Evolutionary conservation across 2,329 filamentous ascomycete genomes (phyloP), one percentile per base, ranked within the genome.

Genomic region (Alternaria infectoria): DNA sequence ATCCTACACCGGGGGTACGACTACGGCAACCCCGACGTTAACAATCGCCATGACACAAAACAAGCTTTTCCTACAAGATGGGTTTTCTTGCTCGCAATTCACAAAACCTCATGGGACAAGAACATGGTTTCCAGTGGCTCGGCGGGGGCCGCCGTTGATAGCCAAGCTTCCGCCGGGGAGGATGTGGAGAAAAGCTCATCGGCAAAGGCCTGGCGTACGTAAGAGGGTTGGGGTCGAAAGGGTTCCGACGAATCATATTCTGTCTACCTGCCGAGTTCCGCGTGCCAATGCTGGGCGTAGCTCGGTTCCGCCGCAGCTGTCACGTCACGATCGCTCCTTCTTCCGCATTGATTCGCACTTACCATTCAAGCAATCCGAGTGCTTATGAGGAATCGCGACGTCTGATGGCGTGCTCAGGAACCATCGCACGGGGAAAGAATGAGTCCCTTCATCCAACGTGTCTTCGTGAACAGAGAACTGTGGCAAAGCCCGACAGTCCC

Each of bases 191-290:
- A 40, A 19, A 9, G 50, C 44, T 28, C 52, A 57, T 54, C 25
- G 62, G 67, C 64, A 64, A 69, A 66, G 55, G 59, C 69, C 62
- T 51, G 73, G 72, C 73, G 67, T 69, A 76, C 73, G 73, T 76
- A 72, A 76, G 61, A 30, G 54, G 36, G 51, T 55, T 44, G 40
- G 45, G 47, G 36, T 50, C 36, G 47, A 30, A 46, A 11, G 25
- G 3, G 4, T 59, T 57, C 65, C 62, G 62, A 59, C 73, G 62
- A 75, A 74, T 74, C 59, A 67, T 49, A 52, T 26, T 50, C 19
- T 12, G 25, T 23, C 36, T 46, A 55, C 40, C 23, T 74, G 72
- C 73, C 72, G 73, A 54, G 50, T 70, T 69, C 72, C 70, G 72
- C 60, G 57, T 67, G 66, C 67, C 65, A 59, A 70, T 54, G 46